A percentile compares a stretch with the other conserved stretches of the same genome.
These are phyloP conservation scores for Sequoiadendron giganteum DNA, from an alignment of 75 land plant species.

Conservation along the genomic window DNA sequence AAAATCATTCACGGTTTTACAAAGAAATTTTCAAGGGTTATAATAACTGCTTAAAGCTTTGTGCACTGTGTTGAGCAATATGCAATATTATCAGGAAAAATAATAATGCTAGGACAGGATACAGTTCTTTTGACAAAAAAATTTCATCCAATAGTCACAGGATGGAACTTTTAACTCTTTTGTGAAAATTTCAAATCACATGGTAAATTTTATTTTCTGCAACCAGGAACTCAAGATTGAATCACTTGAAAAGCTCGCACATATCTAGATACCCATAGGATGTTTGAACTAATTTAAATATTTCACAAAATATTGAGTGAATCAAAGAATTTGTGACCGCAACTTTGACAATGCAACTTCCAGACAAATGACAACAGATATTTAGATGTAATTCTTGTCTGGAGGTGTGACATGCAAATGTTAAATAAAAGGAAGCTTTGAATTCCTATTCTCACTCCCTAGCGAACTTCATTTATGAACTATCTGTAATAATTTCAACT, in stretches of 20 bases:
- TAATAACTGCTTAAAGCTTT: not conserved
- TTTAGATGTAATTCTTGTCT: not conserved
- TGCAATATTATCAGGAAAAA: no score
- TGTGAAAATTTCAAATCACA: not conserved
- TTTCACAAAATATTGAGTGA: not conserved
- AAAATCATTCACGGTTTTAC: no score
- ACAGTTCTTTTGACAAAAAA: not conserved
- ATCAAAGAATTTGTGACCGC: not conserved
- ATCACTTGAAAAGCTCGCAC: not conserved
- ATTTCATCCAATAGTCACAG: not conserved
- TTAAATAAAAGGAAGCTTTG: not conserved
- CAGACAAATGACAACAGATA: not conserved
- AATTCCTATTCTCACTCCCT: not conserved
- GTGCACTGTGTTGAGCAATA: not conserved
- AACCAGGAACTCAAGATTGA: not conserved
- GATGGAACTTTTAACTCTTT: not conserved
- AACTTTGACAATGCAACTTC: not conserved
- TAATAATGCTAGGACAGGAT: no score
- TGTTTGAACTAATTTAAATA: not conserved
- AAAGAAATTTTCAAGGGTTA: not conserved
- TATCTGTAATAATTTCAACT: not conserved
- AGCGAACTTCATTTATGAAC: not conserved
- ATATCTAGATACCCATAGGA: not conserved
- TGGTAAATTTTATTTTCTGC: no score
- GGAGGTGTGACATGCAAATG: not conserved